phyloP scores from a whole-genome alignment of 2,329 filamentous ascomycete species.

The Colletotrichum sansevieriae region DNA sequence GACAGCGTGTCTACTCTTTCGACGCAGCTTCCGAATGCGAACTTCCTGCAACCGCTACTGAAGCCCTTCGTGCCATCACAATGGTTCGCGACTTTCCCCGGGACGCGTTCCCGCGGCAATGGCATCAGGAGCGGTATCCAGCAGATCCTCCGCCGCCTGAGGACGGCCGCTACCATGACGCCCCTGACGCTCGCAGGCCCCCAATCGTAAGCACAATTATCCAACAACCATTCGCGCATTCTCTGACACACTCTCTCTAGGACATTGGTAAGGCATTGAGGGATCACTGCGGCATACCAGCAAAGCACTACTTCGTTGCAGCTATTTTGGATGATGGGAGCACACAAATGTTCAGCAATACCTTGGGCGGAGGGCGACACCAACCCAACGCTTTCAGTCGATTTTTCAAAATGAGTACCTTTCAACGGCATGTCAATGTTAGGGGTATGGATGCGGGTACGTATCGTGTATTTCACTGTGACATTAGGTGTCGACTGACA shows the following conservation, averaged over 20 bases:
- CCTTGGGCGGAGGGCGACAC: conserved; percentile 56
- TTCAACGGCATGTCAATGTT: conserved; percentile 54
- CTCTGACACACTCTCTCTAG: conserved; percentile 47
- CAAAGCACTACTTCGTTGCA: conserved; percentile 66
- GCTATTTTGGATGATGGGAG: conserved; percentile 63
- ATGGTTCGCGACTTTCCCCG: conserved; percentile 59
- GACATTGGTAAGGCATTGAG: conserved; percentile 65
- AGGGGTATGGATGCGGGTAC: conserved; percentile 56
- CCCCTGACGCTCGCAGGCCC: conserved; percentile 39
- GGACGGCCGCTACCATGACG: conserved; percentile 39
- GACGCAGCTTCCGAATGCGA: conserved; percentile 15
- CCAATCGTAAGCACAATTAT: conserved; percentile 36
- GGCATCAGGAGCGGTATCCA: conserved; percentile 47
- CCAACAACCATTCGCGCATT: not conserved
- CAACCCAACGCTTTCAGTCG: conserved; percentile 55
- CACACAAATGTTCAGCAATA: conserved; percentile 48
- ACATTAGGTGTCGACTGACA: conserved; percentile 21
- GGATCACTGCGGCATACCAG: conserved; percentile 65
- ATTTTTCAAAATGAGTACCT: conserved; percentile 62
- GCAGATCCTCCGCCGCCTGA: conserved; percentile 41
- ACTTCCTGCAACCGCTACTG: conserved; percentile 2
- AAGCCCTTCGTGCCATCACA: conserved; percentile 23
- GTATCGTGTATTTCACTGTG: conserved; percentile 25
- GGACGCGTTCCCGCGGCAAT: conserved; percentile 54
- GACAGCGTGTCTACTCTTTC: conserved; percentile 5